Percentiles rank a stretch among this genome's conserved stretches.
phyloP scores from a whole-genome alignment of 2,329 filamentous ascomycete species.

The Sphaceloma murrayae region DNA sequence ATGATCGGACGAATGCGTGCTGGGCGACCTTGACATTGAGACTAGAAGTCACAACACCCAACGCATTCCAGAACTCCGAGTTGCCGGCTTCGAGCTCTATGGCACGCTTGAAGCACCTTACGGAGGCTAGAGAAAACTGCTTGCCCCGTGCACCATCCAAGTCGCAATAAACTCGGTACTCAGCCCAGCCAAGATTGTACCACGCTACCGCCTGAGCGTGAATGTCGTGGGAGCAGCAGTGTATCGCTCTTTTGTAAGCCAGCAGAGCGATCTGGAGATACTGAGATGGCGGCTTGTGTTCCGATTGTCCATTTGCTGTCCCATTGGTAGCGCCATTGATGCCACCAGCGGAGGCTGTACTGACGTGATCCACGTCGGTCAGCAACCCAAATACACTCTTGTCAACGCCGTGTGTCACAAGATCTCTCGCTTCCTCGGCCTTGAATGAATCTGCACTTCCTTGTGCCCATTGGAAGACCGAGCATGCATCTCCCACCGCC shows the following conservation, averaged over 20 bases:
- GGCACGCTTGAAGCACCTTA: constrained; percentile 86
- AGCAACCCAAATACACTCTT: constrained; percentile 52
- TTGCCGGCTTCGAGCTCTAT: constrained; percentile 95
- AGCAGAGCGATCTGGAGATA: constrained; percentile 41
- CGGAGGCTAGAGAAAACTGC: constrained; percentile 67
- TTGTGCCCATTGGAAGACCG: constrained; percentile 72
- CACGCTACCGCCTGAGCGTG: constrained; percentile 92
- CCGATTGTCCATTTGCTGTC: constrained; percentile 1
- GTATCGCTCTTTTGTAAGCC: constrained; percentile 77
- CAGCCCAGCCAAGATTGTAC: constrained; percentile 94
- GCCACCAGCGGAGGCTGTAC: constrained; percentile 21
- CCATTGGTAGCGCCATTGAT: not conserved
- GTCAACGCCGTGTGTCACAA: constrained; percentile 50
- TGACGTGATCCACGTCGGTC: constrained; percentile 58
- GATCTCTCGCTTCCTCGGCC: constrained; percentile 42
- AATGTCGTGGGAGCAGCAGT: constrained; percentile 59
- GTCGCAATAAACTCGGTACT: constrained; percentile 61
- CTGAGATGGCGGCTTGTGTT: not conserved
- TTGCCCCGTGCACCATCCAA: constrained; percentile 47
- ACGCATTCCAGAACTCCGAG: constrained; percentile 91
- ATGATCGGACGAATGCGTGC: constrained; percentile 81
- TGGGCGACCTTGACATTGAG: constrained; percentile 83
- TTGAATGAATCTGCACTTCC: constrained; percentile 57
- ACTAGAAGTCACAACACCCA: constrained; percentile 80
- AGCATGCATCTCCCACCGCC: constrained; percentile 76